Base-by-base conservation (phyloP, 441 rosid genomes). In the Biscutella auriculata region DNA sequence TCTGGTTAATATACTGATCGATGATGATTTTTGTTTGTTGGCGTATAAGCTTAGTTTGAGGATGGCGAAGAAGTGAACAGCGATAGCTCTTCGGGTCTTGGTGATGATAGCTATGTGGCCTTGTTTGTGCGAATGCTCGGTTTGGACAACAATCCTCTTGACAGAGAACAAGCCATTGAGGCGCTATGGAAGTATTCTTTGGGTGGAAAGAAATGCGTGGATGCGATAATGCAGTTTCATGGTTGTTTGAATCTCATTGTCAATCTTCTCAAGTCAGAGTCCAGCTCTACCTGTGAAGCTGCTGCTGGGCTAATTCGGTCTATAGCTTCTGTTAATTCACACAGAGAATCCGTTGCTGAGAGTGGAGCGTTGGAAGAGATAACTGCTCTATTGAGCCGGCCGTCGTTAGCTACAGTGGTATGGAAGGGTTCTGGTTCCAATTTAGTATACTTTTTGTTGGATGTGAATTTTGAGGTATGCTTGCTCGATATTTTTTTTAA, bases 71-170 rank as follows among this genome's bases (percentile, higher is more conserved):
- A 36, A 35, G 50, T 63, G 42, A 63, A 52, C 34, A 70, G 52
- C 4, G 41, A 58, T 59, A 70, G 71, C 59, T 68, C 79, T 25
- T 78, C 87, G 37, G 57, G 77, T 63, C 37, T 60, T 14, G 86
- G 81, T n/a, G n/a, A n/a, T 12, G 92, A 82, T 60, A 67, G 76
- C 50, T 81, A 77, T 55, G 80, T 89, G 27, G 78, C 78, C 41
- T 71, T 87, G 74, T 89, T 89, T 66, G 83, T 89, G 49, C 77
- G 85, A 57, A 87, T 84, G 94, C 95, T 89, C 17, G 97, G 97
- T 59, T 68, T 87, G 44, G 97, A 87, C 69, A 71, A 87, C 44
- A 89, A 82, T 55, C 80, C 85, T 10, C 83, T 81, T 54, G 95
- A 89, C 53, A 75, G 95, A 73, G 91, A 89, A 60, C 88, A 84